A percentile compares a stretch with the other conserved stretches of the same genome.
These are phyloP conservation scores for Mortierella antarctica DNA, from an alignment of 192 early-diverging fungal genomes.

Conservation along the genomic window DNA sequence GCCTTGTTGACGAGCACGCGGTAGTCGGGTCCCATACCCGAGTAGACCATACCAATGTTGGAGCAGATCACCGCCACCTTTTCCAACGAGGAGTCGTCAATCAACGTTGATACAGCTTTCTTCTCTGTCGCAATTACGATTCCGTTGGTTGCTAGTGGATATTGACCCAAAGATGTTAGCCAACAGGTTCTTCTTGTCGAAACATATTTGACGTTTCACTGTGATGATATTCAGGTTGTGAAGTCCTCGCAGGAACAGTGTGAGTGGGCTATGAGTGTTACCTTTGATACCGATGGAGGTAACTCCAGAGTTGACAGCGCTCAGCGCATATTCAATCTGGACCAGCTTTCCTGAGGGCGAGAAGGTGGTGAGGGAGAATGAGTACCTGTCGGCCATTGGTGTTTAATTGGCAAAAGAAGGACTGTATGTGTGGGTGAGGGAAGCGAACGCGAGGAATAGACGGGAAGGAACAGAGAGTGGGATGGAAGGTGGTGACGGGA, in stretches of 20 bases:
- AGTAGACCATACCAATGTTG: constrained; percentile 98
- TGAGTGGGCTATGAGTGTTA: constrained; percentile 4
- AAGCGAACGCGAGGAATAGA: not conserved
- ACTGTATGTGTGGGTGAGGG: not conserved
- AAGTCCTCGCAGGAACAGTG: not conserved
- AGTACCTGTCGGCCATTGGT: constrained; percentile 51
- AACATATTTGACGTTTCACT: not conserved
- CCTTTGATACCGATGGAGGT: constrained; percentile 56
- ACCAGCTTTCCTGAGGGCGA: constrained; percentile 98
- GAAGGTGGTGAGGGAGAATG: constrained; percentile 99
- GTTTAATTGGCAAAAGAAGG: not conserved
- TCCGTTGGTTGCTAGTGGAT: constrained; percentile 86
- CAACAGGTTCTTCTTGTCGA: not conserved
- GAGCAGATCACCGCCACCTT: constrained; percentile 90
- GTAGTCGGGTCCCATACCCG: constrained; percentile 99
- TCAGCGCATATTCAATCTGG: constrained; percentile 99
- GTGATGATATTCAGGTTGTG: no score
- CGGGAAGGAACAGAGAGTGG: no score
- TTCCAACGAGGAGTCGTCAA: constrained; percentile 93
- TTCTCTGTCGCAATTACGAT: constrained; percentile 99
- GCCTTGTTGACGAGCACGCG: constrained; percentile 95
- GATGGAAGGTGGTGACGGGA: no score
- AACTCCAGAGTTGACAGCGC: constrained; percentile 74
- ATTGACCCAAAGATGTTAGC: not conserved
- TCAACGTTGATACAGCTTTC: constrained; percentile 90